These are phyloP conservation scores for Fusarium graminum DNA, from an alignment of 2,329 filamentous ascomycete genomes.

Conservation along the genomic window DNA sequence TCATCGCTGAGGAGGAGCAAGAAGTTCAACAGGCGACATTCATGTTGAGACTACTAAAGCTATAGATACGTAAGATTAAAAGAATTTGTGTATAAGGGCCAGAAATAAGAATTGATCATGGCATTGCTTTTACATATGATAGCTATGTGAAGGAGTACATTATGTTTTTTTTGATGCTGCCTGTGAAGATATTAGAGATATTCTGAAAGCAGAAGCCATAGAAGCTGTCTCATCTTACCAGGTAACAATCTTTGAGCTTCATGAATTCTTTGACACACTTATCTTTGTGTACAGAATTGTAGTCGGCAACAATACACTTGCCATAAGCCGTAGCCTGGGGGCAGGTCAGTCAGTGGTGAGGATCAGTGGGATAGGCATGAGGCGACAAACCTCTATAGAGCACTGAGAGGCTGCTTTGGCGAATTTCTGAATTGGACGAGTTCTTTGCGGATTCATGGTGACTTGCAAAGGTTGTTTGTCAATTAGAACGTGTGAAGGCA, in stretches of 20 bases:
- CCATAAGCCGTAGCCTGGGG: constrained; percentile 84
- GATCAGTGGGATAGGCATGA: neutral
- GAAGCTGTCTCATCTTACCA: constrained; percentile 68
- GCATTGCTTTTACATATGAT: constrained; percentile 16
- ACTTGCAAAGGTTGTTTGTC: neutral
- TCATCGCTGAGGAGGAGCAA: constrained; percentile 86
- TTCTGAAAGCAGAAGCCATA: neutral
- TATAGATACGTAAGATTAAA: constrained; percentile 61
- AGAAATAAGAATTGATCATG: constrained; percentile 26
- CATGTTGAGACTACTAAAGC: constrained; percentile 79
- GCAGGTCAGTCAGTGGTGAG: constrained; percentile 20
- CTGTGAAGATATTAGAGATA: constrained; percentile 34
- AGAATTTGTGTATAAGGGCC: constrained; percentile 23
- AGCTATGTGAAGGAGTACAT: constrained; percentile 2
- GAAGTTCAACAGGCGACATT: constrained; percentile 87
- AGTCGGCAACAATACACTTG: constrained; percentile 90
- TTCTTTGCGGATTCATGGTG: constrained; percentile 46
- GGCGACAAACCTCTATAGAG: constrained; percentile 62
- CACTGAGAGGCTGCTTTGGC: constrained; percentile 68
- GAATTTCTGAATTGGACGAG: constrained; percentile 67
- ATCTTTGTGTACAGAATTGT: constrained; percentile 89
- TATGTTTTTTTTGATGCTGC: constrained; percentile 49
- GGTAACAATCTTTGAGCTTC: constrained; percentile 85
- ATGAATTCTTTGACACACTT: constrained; percentile 91
- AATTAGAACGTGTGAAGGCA: constrained; percentile 3